Evolutionary conservation across 495 filamentous ascomycete genomes (phyloP), one percentile per base, ranked within the genome.

Genomic region (Penicillium coffeae): DNA sequence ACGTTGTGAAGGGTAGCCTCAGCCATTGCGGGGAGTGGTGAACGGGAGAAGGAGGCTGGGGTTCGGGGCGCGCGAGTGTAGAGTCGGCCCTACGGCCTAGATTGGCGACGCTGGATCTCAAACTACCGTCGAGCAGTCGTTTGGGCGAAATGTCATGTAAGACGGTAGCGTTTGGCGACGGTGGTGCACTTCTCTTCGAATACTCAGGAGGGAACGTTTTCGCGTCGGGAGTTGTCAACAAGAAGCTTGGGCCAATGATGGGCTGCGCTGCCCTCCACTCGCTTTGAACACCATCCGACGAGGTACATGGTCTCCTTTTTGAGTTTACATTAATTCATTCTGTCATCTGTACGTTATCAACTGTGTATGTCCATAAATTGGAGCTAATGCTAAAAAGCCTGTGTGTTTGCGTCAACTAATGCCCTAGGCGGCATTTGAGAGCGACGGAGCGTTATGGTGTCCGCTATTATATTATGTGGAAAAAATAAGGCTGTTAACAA

Each of bases 1-100:
- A 90, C 91, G 73, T 97, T 97, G 75, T 92, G 91, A 44, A 95
- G 84, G 51, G 84, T 86, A 42, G 71, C 70, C 68, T 95, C 89
- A 41, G 83, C 76, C 87, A 91, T 90, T 66, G 60, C 64, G 79
- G 64, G 64, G 56, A 57, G 47, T 43, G 61, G 22, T 37, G 25
- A 38, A 45, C 33, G 37, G 50, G 27, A 48, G 36, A 42, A 39
- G 52, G 55, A 50, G 32, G 47, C 47, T 42, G 43, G 55, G 42
- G 47, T 48, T 55, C 35, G 40, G 51, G 58, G 60, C 53, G 59
- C 61, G 51, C 52, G 48, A 57, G 47, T 54, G 27, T 59, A 53
- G 50, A 56, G 48, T 61, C 55, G 66, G 63, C 69, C 69, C 62
- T 59, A 56, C 65, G 69, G 67, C 65, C 67, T 58, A 56, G 51